Evolutionary conservation across 192 early-diverging fungal species (phyloP).

Genomic region (Geosiphon pyriformis): DNA sequence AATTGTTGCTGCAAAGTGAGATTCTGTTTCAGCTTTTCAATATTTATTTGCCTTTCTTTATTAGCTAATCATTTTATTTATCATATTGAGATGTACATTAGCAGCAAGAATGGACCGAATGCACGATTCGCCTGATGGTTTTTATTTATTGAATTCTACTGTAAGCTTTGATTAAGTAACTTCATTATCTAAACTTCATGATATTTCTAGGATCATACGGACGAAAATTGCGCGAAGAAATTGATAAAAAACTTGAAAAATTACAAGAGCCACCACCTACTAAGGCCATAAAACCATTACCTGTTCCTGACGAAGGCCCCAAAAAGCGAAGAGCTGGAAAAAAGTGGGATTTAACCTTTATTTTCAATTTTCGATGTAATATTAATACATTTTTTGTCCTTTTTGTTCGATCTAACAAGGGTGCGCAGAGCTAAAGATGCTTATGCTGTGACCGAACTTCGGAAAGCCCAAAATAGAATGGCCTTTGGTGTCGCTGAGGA

Average conservation of each 20-base stretch:
- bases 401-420: too few species aligned
- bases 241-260: slow-evolving; percentile 85
- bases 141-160: not conserved
- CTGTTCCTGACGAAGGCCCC: slow-evolving; percentile 85
- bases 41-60: not conserved
- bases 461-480: slow-evolving; percentile 86
- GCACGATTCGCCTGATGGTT: slow-evolving; percentile 65
- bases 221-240: slow-evolving; percentile 62
- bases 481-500: slow-evolving; percentile 89
- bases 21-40: not conserved
- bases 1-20: slow-evolving; percentile 75
- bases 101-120: slow-evolving; percentile 84
- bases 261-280: slow-evolving; percentile 78
- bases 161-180: too few species aligned
- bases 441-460: slow-evolving; percentile 78
- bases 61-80: slow-evolving; percentile 18
- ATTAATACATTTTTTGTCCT: too few species aligned
- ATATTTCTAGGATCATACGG: slow-evolving; percentile 51
- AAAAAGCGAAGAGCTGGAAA: slow-evolving; percentile 90
- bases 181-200: too few species aligned
- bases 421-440: slow-evolving; percentile 79
- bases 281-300: slow-evolving; percentile 82
- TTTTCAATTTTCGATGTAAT: not conserved
- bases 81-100: slow-evolving; percentile 57
- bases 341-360: slow-evolving; percentile 34